Percentiles rank a stretch among this genome's conserved stretches.
Evolutionary conservation across 257 asterid genomes (phyloP).

Genomic region (Ligustrum vulgare): DNA sequence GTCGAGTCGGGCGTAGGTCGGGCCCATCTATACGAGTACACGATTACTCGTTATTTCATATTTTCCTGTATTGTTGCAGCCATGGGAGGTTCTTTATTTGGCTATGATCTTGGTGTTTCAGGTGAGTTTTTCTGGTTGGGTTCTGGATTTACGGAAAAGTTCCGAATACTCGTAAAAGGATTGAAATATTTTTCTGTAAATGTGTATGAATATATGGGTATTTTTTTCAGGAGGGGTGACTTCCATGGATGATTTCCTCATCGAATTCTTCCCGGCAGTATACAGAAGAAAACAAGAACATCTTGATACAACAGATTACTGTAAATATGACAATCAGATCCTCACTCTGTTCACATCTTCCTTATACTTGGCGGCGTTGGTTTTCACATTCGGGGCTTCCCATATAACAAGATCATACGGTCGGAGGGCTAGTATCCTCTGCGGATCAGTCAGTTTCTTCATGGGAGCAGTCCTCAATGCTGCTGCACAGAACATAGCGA

Average conservation of each 20-base stretch:
- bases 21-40: conserved; percentile 53
- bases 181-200: too few relatives aligned
- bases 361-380: conserved; percentile 67
- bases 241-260: conserved; percentile 74
- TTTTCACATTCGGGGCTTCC: conserved; percentile 68
- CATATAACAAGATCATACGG: conserved; percentile 60
- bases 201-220: background rate
- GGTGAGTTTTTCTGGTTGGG: conserved; percentile 32
- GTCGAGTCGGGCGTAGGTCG: conserved; percentile 34
- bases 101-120: conserved; percentile 75
- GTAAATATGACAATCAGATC: conserved; percentile 74
- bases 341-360: conserved; percentile 85
- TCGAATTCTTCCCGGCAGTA: conserved; percentile 66
- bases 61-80: conserved; percentile 63
- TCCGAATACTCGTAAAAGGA: too few relatives aligned
- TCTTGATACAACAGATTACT: conserved; percentile 59
- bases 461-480: conserved; percentile 66
- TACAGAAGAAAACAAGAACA: conserved; percentile 51
- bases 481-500: conserved; percentile 47
- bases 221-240: conserved; percentile 73
- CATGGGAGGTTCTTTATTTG: conserved; percentile 67
- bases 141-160: too few relatives aligned
- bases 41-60: conserved; percentile 48
- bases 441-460: conserved; percentile 70
- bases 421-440: conserved; percentile 57